Evolutionary conservation across 2,329 filamentous ascomycete genomes (phyloP).

Genomic region (Colletotrichum musicola): DNA sequence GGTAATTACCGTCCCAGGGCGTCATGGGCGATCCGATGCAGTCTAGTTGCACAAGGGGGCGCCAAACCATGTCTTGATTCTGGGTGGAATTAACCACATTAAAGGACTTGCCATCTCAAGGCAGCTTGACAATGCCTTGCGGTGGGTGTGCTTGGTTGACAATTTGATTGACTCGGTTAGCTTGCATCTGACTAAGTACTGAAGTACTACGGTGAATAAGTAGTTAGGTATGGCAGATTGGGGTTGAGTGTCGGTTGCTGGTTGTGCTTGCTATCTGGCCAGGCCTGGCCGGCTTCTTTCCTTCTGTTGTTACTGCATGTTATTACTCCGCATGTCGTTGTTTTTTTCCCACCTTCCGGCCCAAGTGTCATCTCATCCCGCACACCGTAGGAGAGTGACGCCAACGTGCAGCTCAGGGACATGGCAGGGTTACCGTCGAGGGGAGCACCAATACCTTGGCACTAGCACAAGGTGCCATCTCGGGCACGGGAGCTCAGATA

Average conservation of each 20-base stretch:
- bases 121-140: too few species aligned
- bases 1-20: not conserved
- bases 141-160: too few species aligned
- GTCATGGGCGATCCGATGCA: conserved; percentile 6
- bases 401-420: conserved; percentile 5
- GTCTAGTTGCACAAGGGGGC: conserved; percentile 3
- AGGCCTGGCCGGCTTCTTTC: too few species aligned
- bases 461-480: not conserved
- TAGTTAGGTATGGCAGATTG: too few species aligned
- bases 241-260: too few species aligned
- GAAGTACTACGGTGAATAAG: too few species aligned
- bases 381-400: not conserved
- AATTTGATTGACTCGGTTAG: too few species aligned
- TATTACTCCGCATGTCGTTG: not conserved
- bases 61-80: conserved; percentile 32
- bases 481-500: conserved; percentile 4
- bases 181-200: too few species aligned
- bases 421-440: not conserved
- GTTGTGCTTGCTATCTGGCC: too few species aligned
- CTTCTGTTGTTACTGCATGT: too few species aligned
- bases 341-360: not conserved
- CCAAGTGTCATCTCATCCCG: too few species aligned
- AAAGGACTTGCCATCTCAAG: not conserved
- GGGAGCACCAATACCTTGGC: not conserved
- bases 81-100: conserved; percentile 2